phyloP scores from a whole-genome alignment of 306 rosid genomes.

The Fragaria ananassa region DNA sequence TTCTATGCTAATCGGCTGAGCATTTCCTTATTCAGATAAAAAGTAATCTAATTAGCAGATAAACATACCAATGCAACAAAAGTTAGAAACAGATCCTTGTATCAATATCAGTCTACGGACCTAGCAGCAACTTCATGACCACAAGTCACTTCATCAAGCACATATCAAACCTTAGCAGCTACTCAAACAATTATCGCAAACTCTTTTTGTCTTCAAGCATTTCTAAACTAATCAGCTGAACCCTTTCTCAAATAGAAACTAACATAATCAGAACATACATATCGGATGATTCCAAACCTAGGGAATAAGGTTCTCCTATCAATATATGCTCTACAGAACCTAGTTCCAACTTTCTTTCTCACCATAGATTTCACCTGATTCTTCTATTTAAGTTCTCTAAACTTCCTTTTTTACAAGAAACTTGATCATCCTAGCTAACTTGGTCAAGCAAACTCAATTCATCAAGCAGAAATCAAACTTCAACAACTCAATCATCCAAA shows the following conservation, averaged over 20 bases:
- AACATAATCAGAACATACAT: neutral
- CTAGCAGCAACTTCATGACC: neutral
- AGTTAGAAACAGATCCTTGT: neutral
- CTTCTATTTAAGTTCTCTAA: neutral
- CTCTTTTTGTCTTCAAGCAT: neutral
- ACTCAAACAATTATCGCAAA: neutral
- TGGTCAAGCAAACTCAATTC: slow-evolving; percentile 12
- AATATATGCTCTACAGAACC: neutral
- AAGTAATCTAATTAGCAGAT: neutral
- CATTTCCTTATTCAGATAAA: neutral
- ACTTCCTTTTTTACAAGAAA: neutral
- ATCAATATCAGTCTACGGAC: slow-evolving; percentile 6
- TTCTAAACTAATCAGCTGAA: neutral
- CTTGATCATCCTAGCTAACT: slow-evolving; percentile 11
- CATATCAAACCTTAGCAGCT: neutral
- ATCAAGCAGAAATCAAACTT: neutral
- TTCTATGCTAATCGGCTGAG: neutral
- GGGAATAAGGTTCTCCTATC: slow-evolving; percentile 12
- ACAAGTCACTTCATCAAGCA: slow-evolving; percentile 7
- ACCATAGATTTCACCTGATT: slow-evolving; percentile 10
- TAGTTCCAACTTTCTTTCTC: neutral
- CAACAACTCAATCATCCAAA: neutral
- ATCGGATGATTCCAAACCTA: neutral
- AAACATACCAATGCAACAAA: neutral
- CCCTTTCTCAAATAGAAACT: neutral